Base-by-base conservation (phyloP, 768 basidiomycete genomes). In the Tephrocybe rancida region DNA sequence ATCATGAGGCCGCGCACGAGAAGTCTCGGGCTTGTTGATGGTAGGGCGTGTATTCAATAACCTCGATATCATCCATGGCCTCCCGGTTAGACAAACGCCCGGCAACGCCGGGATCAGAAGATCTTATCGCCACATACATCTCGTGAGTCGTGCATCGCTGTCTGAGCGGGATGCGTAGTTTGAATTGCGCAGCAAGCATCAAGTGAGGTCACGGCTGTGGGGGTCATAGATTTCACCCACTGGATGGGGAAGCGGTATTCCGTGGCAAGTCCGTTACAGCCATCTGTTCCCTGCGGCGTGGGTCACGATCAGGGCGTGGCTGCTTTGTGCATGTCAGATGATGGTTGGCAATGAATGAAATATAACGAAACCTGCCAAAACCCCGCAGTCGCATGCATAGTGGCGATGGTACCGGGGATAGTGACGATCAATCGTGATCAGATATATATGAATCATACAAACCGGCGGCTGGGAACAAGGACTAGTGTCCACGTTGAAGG, bases 181-280 rank as follows among this genome's bases (percentile, higher is more conserved):
- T 13, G 29, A 6, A 30, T n/a, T 30, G 29, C 29, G 29, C 29
- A 32, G 30, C 30, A 6, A 32, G 8, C 35, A 37, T 13, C 35
- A 16, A 37, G 35, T 6, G 35, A 37, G 35, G 35, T 37, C 35
- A 37, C 5, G 35, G 35, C 29, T 30, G 5, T 9, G 14, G 35
- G 14, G 10, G 10, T 32, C 30, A 13, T 6, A 18, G 39, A 3
- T 35, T 35, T 35, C 14, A 14, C 14, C 11, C 34, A 9, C 42
- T 43, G 42, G 24, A 43, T 24, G 52, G 52, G 38, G 46, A n/a
- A 32, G 47, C 52, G 45, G 38, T 41, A 41, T 47, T 41, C 52
- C 52, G 38, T 39, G 5, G 22, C 21, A 26, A 53, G 30, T 32
- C 38, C 44, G 37, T 18, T 53, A 22, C 32, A n/a, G 52, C 21